Percentiles rank a stretch among this genome's conserved stretches.
Conservation (phyloP, 345 rosid species). For the Physaria fendleri region DNA sequence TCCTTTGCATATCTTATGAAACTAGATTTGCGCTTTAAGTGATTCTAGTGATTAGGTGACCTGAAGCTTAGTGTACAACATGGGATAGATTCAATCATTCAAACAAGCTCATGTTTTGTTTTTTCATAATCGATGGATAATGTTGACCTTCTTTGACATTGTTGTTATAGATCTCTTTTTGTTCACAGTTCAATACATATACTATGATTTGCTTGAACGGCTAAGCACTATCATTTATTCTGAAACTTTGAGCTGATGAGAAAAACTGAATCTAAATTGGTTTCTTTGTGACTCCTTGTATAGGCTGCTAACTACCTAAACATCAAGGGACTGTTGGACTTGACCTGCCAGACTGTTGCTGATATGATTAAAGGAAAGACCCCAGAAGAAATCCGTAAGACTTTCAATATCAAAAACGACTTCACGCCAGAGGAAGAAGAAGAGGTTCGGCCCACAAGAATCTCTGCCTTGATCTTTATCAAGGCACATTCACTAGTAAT, state of each 20-base stretch:
- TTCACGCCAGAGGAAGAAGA: slow-evolving; percentile 61
- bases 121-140: not conserved
- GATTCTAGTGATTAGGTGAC: too few relatives aligned
- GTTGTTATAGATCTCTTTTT: not conserved
- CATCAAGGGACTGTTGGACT: slow-evolving; percentile 52
- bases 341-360: slow-evolving; percentile 61
- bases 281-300: slow-evolving; percentile 2
- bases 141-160: not conserved
- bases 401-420: slow-evolving; percentile 51
- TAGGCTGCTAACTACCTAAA: slow-evolving; percentile 66
- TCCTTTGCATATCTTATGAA: not conserved
- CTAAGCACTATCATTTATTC: too few relatives aligned
- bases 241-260: not conserved
- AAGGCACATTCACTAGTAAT: not conserved
- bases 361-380: slow-evolving; percentile 71
- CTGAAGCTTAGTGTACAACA: not conserved
- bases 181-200: not conserved
- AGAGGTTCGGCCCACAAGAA: slow-evolving; percentile 44
- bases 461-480: not conserved
- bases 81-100: not conserved
- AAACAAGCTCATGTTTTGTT: not conserved
- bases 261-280: not conserved
- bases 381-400: slow-evolving; percentile 56
- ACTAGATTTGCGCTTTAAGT: too few relatives aligned
- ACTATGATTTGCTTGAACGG: not conserved